Evolutionary conservation across 768 basidiomycete species (phyloP).

Genomic region (Termitomyces sp.): DNA sequence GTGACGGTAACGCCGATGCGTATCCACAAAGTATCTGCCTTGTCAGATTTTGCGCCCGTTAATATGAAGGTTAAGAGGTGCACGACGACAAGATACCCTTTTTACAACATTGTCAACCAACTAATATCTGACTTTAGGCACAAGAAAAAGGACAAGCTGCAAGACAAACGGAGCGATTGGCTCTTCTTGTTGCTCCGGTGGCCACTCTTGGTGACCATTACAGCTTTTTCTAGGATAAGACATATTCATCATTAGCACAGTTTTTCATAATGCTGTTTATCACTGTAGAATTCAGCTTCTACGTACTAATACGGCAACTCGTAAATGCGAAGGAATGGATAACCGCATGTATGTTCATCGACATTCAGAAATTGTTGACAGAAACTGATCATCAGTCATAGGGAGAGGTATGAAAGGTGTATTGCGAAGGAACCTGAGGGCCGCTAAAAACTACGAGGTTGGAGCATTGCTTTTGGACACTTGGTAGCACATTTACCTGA

Average conservation of each 20-base stretch:
- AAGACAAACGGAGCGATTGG: slow-evolving; percentile 63
- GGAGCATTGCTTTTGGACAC: slow-evolving; percentile 8
- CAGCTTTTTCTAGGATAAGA: neutral
- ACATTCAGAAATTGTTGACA: neutral
- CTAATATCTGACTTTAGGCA: slow-evolving; percentile 12
- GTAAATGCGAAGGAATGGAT: slow-evolving; percentile 95
- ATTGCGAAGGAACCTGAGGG: slow-evolving; percentile 69
- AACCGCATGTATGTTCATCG: slow-evolving; percentile 60
- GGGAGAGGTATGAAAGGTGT: slow-evolving; percentile 84
- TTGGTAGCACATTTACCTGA: neutral
- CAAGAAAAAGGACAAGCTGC: slow-evolving; percentile 32
- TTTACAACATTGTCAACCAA: neutral
- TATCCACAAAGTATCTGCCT: slow-evolving; percentile 74
- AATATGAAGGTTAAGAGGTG: slow-evolving; percentile 80
- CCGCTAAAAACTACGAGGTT: slow-evolving; percentile 70
- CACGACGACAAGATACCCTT: neutral
- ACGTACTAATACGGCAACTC: slow-evolving; percentile 83
- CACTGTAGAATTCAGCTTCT: slow-evolving; percentile 75
- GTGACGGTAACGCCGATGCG: slow-evolving; percentile 28
- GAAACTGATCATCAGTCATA: slow-evolving; percentile 18
- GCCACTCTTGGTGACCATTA: slow-evolving; percentile 64
- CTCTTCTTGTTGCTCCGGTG: slow-evolving; percentile 76
- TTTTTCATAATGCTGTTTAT: slow-evolving; percentile 82
- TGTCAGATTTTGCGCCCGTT: slow-evolving; percentile 88
- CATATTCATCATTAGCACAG: slow-evolving; percentile 54